Percentiles rank a stretch among this genome's conserved stretches.
These are phyloP conservation scores for Rugonectria rugulosa DNA, from an alignment of 2,329 filamentous ascomycete genomes.

Conservation along the genomic window DNA sequence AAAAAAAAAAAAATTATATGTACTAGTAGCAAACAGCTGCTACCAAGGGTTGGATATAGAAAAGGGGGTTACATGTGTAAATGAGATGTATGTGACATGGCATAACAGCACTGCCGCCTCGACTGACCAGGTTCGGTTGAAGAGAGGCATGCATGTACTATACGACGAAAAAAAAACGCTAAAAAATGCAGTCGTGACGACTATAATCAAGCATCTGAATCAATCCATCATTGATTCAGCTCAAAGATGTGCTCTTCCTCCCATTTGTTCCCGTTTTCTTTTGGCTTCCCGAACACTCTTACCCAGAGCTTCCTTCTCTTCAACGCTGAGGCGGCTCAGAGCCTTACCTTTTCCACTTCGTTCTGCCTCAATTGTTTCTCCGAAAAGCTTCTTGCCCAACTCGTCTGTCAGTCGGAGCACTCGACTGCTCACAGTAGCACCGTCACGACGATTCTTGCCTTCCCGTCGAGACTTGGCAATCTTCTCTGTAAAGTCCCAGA, in stretches of 20 bases:
- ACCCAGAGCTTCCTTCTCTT: constrained; percentile 57
- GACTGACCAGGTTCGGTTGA: not conserved
- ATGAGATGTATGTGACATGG: constrained; percentile 14
- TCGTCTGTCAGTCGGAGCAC: constrained; percentile 80
- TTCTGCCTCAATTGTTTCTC: constrained; percentile 55
- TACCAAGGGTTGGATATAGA: constrained; percentile 11
- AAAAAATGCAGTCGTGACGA: constrained; percentile 13
- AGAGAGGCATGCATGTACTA: constrained; percentile 5
- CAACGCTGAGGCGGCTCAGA: constrained; percentile 55
- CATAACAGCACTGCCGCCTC: not conserved
- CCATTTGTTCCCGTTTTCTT: constrained; percentile 55
- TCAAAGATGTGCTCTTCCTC: constrained; percentile 60
- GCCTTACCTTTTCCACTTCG: constrained; percentile 45
- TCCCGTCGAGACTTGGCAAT: constrained; percentile 85
- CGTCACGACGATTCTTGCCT: constrained; percentile 96
- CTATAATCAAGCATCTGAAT: not conserved
- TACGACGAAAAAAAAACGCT: constrained; percentile 1
- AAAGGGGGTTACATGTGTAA: constrained; percentile 6
- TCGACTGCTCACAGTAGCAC: constrained; percentile 83
- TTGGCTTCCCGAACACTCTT: constrained; percentile 55
- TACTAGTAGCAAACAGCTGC: not conserved
- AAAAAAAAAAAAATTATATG: constrained; percentile 23
- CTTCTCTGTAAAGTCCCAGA: constrained; percentile 92
- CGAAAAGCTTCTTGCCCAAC: constrained; percentile 75
- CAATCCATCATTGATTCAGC: not conserved